Evolutionary conservation across 2,329 filamentous ascomycete species (phyloP).

Genomic region (Monosporascus cannonballus): DNA sequence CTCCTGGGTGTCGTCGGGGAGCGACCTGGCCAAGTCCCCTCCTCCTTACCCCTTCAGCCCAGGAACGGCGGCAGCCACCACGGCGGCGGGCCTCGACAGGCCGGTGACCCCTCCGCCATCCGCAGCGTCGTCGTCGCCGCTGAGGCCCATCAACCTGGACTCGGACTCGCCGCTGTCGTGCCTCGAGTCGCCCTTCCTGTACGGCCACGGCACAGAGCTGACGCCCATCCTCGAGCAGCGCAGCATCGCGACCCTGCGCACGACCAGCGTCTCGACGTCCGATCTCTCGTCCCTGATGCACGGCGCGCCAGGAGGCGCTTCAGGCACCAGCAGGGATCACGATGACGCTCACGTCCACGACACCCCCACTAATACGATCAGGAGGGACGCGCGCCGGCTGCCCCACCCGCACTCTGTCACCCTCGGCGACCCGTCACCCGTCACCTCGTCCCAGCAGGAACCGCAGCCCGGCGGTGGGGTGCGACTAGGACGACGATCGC

Average conservation of each 20-base stretch:
- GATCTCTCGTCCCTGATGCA: conserved; percentile 24
- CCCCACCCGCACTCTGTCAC: conserved; percentile 23
- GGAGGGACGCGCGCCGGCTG: no score
- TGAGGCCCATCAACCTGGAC: conserved; percentile 14
- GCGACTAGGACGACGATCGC: neutral
- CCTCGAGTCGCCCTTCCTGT: conserved; percentile 28
- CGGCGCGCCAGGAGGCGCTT: conserved; percentile 5
- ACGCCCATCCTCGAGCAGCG: conserved; percentile 35
- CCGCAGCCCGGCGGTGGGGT: no score
- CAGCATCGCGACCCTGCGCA: conserved; percentile 28
- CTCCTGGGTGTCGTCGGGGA: conserved; percentile 24
- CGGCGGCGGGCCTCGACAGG: no score
- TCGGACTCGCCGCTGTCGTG: conserved; percentile 23
- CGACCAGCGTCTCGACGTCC: conserved; percentile 17
- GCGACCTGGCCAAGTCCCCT: conserved; percentile 19
- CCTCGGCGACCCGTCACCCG: conserved; percentile 22
- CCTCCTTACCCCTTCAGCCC: neutral
- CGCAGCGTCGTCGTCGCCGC: conserved; percentile 4
- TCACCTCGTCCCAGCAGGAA: neutral
- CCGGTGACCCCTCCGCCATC: conserved; percentile 8
- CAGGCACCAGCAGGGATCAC: conserved; percentile 5
- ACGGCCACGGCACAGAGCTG: conserved; percentile 33
- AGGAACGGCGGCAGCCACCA: no score
- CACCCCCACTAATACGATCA: neutral
- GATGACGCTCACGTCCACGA: neutral